These are phyloP conservation scores for Flaveria sonorensis DNA, from an alignment of 129 eudicot species.

Conservation along the genomic window DNA sequence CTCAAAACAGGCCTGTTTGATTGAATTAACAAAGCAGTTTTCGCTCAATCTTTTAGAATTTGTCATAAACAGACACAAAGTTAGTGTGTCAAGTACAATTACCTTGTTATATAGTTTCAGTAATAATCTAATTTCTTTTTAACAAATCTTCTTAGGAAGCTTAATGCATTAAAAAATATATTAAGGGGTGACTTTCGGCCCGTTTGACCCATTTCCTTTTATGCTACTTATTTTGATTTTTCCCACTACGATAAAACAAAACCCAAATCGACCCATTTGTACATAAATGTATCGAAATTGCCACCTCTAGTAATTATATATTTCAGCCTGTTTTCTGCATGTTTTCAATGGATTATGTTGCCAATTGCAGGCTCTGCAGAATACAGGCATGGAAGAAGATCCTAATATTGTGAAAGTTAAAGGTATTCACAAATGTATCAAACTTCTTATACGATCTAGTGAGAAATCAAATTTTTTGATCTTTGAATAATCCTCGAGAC, in stretches of 20 bases:
- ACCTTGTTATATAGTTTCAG: not conserved
- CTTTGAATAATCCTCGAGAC: not conserved
- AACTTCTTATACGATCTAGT: not conserved
- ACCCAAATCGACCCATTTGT: not conserved
- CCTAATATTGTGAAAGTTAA: conserved; percentile 37
- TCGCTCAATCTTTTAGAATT: not conserved
- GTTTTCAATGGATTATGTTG: not conserved
- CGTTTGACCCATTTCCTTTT: conserved; percentile 2
- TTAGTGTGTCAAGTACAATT: not conserved
- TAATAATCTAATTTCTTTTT: not conserved
- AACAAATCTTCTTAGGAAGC: not conserved
- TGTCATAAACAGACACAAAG: not conserved
- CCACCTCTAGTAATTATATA: not conserved
- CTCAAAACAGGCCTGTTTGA: not conserved
- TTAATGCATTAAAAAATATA: not conserved
- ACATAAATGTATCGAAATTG: not conserved
- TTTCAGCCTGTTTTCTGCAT: conserved; percentile 11
- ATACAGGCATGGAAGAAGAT: conserved; percentile 48
- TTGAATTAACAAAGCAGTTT: not conserved
- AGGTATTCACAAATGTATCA: conserved; percentile 43
- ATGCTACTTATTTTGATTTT: not conserved
- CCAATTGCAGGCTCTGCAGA: conserved; percentile 56
- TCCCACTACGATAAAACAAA: not conserved
- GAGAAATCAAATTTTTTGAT: not conserved
- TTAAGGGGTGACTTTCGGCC: not conserved